Evolutionary conservation across 1,284 basidiomycete species (phyloP).

Genomic region (Stereum hirsutum): DNA sequence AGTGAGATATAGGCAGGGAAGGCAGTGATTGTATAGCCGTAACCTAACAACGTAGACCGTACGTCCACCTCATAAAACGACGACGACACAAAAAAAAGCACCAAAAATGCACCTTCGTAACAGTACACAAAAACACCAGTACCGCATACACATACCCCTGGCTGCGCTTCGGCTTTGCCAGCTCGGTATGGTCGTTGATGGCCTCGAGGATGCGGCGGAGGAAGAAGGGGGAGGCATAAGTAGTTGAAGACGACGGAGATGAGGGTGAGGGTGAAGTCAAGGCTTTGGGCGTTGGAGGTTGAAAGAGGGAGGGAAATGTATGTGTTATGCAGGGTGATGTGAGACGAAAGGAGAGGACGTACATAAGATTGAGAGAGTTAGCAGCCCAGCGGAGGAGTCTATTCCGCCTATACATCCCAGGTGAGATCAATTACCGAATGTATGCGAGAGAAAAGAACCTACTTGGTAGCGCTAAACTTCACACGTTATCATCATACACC

Average conservation of each 20-base stretch:
- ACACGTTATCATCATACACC: constrained; percentile 35
- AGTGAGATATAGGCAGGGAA: too few relatives aligned
- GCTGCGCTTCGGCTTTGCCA: constrained; percentile 24
- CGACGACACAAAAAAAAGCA: too few relatives aligned
- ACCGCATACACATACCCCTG: constrained; percentile 67
- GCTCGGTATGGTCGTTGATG: too few relatives aligned
- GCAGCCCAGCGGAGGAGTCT: constrained; percentile 50
- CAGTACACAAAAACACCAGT: constrained; percentile 49
- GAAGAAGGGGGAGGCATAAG: constrained; percentile 59
- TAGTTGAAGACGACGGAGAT: constrained; percentile 62
- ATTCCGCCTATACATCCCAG: constrained; percentile 40
- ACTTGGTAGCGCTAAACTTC: constrained; percentile 38
- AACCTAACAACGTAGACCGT: too few relatives aligned
- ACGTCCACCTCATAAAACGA: too few relatives aligned
- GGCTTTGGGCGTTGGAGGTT: constrained; percentile 5
- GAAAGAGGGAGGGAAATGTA: not conserved
- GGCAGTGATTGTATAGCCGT: too few relatives aligned
- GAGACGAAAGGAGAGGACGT: constrained; percentile 25
- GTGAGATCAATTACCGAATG: not conserved
- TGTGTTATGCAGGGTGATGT: too few relatives aligned
- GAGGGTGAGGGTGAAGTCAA: constrained; percentile 62
- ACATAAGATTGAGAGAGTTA: constrained; percentile 64
- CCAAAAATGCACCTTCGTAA: constrained; percentile 48
- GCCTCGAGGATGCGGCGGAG: constrained; percentile 22
- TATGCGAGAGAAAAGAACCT: not conserved